phyloP scores from a whole-genome alignment of 164 flowering plant genomes.

The Nymphaea thermarum region DNA sequence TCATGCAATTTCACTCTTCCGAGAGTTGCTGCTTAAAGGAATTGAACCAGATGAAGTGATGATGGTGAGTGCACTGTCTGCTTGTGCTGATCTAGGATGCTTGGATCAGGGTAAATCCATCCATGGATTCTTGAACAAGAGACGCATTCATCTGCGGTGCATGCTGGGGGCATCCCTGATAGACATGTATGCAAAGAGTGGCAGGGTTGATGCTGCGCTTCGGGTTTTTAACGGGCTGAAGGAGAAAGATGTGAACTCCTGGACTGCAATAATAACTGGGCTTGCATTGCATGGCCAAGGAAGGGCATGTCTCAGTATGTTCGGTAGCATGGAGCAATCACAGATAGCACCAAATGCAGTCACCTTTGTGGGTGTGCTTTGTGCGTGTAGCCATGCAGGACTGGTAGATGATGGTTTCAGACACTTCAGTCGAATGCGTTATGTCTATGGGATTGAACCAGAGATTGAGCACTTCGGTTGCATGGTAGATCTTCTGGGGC shows the following conservation, averaged over 20 bases:
- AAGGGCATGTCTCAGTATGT: background rate
- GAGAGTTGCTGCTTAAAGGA: background rate
- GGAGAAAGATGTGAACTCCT: constrained; percentile 6
- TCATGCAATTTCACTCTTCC: constrained; percentile 5
- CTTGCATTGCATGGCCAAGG: constrained; percentile 7
- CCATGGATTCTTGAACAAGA: background rate
- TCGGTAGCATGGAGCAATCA: constrained; percentile 5
- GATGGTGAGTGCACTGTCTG: constrained; percentile 5
- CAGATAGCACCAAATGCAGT: constrained; percentile 7
- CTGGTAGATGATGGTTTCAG: constrained; percentile 5
- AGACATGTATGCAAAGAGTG: constrained; percentile 29
- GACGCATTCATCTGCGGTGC: background rate
- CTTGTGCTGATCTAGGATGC: constrained; percentile 5
- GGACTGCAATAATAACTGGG: constrained; percentile 10
- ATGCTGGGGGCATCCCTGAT: constrained; percentile 5
- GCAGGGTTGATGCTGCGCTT: constrained; percentile 8
- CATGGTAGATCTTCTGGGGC: constrained; percentile 13
- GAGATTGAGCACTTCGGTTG: constrained; percentile 9
- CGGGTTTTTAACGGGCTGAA: background rate
- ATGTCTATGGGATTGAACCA: constrained; percentile 1
- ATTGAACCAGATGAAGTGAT: constrained; percentile 3
- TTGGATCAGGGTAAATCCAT: constrained; percentile 1
- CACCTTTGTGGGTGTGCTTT: constrained; percentile 8
- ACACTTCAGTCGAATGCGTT: constrained; percentile 3
- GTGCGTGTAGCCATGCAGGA: constrained; percentile 12